These are phyloP conservation scores for Drechslerella stenobrocha DNA, from an alignment of 2,329 filamentous ascomycete genomes.

Conservation along the genomic window DNA sequence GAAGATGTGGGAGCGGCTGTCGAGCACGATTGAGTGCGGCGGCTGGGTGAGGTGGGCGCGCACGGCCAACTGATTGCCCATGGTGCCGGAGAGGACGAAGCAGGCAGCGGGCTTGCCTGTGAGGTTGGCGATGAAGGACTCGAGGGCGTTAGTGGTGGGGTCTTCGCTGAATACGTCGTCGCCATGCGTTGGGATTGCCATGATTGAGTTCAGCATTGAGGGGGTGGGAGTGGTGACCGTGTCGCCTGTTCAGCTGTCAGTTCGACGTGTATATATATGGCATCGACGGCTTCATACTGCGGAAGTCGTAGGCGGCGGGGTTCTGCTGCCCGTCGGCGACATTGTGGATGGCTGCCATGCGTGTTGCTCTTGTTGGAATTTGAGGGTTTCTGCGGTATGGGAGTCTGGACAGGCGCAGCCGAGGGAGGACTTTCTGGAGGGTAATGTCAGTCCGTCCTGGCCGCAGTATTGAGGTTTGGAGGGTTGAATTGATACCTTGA, in stretches of 20 bases:
- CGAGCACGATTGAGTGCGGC: constrained; percentile 77
- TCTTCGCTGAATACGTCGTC: constrained; percentile 87
- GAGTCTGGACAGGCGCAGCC: no score
- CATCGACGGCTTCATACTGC: constrained; percentile 12
- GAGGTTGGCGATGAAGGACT: constrained; percentile 72
- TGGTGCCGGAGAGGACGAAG: constrained; percentile 85
- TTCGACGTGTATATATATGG: not conserved
- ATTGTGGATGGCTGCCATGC: no score
- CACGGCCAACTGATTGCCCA: constrained; percentile 88
- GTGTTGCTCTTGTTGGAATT: no score
- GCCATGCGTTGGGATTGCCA: constrained; percentile 66
- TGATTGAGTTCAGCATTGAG: constrained; percentile 79
- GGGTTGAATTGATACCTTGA: no score
- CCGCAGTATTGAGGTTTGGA: no score
- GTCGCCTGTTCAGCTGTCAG: constrained; percentile 56
- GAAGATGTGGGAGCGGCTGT: constrained; percentile 76
- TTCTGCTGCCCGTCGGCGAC: not conserved
- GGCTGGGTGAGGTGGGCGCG: constrained; percentile 76
- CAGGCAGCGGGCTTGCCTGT: constrained; percentile 75
- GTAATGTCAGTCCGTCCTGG: no score
- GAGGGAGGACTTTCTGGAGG: no score
- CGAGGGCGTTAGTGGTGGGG: constrained; percentile 73
- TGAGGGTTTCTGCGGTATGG: no score
- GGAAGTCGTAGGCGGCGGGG: constrained; percentile 42
- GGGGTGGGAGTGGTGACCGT: constrained; percentile 74